Percentiles rank a stretch among this genome's conserved stretches.
Conservation (phyloP, 2,329 filamentous ascomycete genomes). For the Monosporascus sp. region DNA sequence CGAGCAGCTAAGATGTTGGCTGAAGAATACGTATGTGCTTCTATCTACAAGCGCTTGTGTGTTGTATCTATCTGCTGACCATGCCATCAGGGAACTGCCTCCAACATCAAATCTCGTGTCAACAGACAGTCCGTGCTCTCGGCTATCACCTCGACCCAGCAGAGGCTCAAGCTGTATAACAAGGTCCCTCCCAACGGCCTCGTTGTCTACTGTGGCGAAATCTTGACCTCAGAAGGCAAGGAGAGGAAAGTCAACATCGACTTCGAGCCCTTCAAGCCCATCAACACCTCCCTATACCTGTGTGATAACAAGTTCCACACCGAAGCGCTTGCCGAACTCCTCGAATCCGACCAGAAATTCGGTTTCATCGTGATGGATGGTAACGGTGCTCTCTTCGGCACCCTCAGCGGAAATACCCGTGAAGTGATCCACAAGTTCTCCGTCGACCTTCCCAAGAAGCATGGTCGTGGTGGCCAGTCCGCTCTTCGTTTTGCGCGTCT, state of each 20-base stretch:
- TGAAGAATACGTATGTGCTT: conserved; percentile 88
- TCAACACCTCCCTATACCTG: conserved; percentile 98
- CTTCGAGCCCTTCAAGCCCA: conserved; percentile 99
- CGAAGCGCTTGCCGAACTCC: conserved; percentile 90
- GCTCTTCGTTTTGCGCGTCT: conserved; percentile 99
- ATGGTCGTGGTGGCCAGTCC: conserved; percentile 99
- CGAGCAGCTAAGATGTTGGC: conserved; percentile 98
- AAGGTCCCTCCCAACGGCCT: conserved; percentile 97
- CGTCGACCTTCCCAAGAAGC: conserved; percentile 98
- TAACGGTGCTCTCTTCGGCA: conserved; percentile 96
- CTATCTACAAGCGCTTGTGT: neutral
- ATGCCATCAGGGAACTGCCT: conserved; percentile 74
- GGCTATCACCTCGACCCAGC: conserved; percentile 97
- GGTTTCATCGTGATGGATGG: conserved; percentile 99
- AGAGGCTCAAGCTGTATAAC: conserved; percentile 97
- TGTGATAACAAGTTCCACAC: conserved; percentile 99
- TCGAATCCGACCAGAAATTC: conserved; percentile 98
- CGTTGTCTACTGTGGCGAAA: conserved; percentile 99
- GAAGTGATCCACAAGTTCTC: conserved; percentile 97
- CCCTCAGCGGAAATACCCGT: conserved; percentile 92
- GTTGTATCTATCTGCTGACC: conserved; percentile 18
- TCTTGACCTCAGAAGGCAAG: conserved; percentile 96
- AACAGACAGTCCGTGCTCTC: conserved; percentile 97
- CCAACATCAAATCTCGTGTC: conserved; percentile 99
- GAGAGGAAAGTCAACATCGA: conserved; percentile 99